Percentiles rank a stretch among this genome's conserved stretches.
Evolutionary conservation across 495 filamentous ascomycete species (phyloP).

Genomic region (Recurvomyces mirabilis): DNA sequence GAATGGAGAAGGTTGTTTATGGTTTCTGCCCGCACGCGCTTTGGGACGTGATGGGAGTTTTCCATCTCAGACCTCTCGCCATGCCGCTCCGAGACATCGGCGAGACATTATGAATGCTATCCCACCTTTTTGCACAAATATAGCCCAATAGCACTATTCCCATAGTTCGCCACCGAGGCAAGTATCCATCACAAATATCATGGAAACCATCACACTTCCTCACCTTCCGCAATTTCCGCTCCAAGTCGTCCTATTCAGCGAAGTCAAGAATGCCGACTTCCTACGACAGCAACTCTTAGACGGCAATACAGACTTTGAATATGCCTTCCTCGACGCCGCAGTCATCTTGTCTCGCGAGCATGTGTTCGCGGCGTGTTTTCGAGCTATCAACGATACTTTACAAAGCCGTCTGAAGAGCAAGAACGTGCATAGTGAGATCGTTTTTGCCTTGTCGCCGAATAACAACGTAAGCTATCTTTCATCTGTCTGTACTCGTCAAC

Average conservation of each 20-base stretch:
- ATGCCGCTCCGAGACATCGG: no score
- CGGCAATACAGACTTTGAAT: slow-evolving; percentile 74
- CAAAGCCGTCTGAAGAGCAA: slow-evolving; percentile 56
- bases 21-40: no score
- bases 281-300: slow-evolving; percentile 70
- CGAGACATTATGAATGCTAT: no score
- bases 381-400: slow-evolving; percentile 57
- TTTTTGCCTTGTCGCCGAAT: slow-evolving; percentile 67
- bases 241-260: slow-evolving; percentile 59
- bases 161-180: no score
- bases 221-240: slow-evolving; percentile 58
- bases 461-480: slow-evolving; percentile 57
- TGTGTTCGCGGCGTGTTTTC: slow-evolving; percentile 63
- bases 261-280: slow-evolving; percentile 64
- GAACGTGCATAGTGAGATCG: slow-evolving; percentile 89
- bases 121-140: no score
- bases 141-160: no score
- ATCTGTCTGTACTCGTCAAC: slow-evolving; percentile 11
- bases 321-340: slow-evolving; percentile 82
- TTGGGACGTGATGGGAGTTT: no score
- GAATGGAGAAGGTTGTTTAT: no score
- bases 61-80: no score
- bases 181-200: no score
- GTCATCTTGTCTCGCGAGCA: slow-evolving; percentile 61
- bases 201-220: slow-evolving; percentile 51